Percentiles rank a stretch among this genome's conserved stretches.
Evolutionary conservation across 768 basidiomycete genomes (phyloP).

Genomic region (Leccinum arenicola): DNA sequence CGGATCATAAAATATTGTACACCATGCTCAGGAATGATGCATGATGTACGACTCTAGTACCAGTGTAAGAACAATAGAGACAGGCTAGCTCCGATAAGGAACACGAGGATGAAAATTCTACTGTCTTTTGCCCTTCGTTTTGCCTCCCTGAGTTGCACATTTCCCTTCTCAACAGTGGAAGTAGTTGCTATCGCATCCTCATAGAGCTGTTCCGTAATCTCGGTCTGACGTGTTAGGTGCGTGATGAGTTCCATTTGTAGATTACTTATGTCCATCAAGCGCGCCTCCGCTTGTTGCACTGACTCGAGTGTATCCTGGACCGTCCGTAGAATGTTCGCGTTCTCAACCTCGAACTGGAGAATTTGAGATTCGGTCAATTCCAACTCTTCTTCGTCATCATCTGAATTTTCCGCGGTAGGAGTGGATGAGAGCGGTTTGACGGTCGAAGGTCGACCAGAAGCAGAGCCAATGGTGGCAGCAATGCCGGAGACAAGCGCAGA

Average conservation of each 20-base stretch:
- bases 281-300: slow-evolving; percentile 89
- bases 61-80: slow-evolving; percentile 92
- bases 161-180: slow-evolving; percentile 84
- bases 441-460: slow-evolving; percentile 33
- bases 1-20: slow-evolving; percentile 6
- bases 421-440: slow-evolving; percentile 27
- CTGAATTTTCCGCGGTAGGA: slow-evolving; percentile 40
- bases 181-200: slow-evolving; percentile 92
- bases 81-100: slow-evolving; percentile 88
- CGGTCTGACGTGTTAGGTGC: slow-evolving; percentile 86
- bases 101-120: slow-evolving; percentile 85
- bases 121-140: slow-evolving; percentile 83
- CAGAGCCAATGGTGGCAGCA: slow-evolving; percentile 57
- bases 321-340: slow-evolving; percentile 77
- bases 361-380: slow-evolving; percentile 87
- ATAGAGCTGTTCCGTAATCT: slow-evolving; percentile 89
- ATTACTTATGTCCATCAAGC: slow-evolving; percentile 88
- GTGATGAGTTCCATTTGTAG: slow-evolving; percentile 89
- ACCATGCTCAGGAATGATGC: slow-evolving; percentile 1
- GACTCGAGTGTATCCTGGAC: slow-evolving; percentile 86
- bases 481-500: slow-evolving; percentile 54
- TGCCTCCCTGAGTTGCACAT: slow-evolving; percentile 87
- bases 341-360: slow-evolving; percentile 90
- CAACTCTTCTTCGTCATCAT: slow-evolving; percentile 75
- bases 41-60: slow-evolving; percentile 51